A percentile compares a stretch with the other conserved stretches of the same genome.
phyloP scores from a whole-genome alignment of 345 rosid species.

The Hevea brasiliensis region DNA sequence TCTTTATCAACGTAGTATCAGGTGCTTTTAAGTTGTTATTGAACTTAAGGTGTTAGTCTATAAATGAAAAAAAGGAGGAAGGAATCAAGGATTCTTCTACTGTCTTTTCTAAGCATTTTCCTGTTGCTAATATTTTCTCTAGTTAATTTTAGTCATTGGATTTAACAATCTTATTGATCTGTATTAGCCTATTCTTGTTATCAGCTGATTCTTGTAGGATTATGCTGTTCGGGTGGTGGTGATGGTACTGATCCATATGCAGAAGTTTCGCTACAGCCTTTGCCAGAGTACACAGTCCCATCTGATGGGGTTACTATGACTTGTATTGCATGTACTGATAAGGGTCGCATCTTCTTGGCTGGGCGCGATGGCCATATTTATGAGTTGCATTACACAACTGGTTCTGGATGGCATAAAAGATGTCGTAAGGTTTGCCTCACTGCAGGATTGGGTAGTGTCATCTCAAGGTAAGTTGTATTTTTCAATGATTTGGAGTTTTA shows the following conservation, averaged over 20 bases:
- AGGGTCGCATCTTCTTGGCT: constrained; percentile 86
- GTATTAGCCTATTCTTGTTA: constrained; percentile 24
- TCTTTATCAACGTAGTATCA: constrained; percentile 6
- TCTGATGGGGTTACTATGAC: constrained; percentile 97
- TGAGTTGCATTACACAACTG: constrained; percentile 77
- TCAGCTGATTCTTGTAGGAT: constrained; percentile 95
- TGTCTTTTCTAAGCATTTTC: not conserved
- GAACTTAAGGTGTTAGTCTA: not conserved
- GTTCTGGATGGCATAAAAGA: constrained; percentile 89
- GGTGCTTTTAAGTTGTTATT: constrained; percentile 5
- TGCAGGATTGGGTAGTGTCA: constrained; percentile 88
- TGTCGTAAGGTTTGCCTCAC: constrained; percentile 95
- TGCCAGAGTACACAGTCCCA: constrained; percentile 83
- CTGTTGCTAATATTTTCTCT: not conserved
- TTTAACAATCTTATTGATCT: not conserved
- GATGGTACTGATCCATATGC: constrained; percentile 91
- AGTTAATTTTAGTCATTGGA: not conserved
- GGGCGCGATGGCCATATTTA: constrained; percentile 96
- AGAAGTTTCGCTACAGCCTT: constrained; percentile 82
- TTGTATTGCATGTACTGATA: constrained; percentile 72
- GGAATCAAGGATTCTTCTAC: not conserved
- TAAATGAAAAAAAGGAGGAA: not conserved
- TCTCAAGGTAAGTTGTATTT: constrained; percentile 64
- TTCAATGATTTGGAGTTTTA: constrained; percentile 12
- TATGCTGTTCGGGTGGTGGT: constrained; percentile 80